Base-by-base conservation (phyloP, 257 asterid species). In the Rehmannia glutinosa region DNA sequence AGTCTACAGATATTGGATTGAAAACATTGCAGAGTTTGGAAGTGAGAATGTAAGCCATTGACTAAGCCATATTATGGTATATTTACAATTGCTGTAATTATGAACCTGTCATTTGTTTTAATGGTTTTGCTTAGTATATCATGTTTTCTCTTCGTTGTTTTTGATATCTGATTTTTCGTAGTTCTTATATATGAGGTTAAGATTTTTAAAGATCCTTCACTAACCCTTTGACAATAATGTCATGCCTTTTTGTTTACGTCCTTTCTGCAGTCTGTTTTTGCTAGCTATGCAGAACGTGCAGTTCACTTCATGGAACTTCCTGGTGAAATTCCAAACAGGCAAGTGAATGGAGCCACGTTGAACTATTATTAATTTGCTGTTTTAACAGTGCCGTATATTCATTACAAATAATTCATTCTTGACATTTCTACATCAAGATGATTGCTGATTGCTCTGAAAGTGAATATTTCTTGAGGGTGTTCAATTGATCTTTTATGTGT, bases 261-360 rank as follows among this genome's bases (percentile, higher is more conserved):
- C 66, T 54, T 52, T 46, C 15, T 69, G 78, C 90, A 94, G 99
- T 86, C 97, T 58, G 90, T 91, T 64, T 94, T 91, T 82, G 84
- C 88, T 62, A 91, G 97, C 75, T 94, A 94, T 41, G 87, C 83
- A 68, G 97, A 87, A 35, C 97, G 97, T 55, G 83, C 95, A 46
- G 92, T 94, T 78, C 99, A 87, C 84, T 94, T 94, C 79, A 94
- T 91, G 99, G 99, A 88, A 70, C 96, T 94, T 71, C 99, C 99
- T 67, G 99, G 99, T 74, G 99, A 94, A 74, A 84, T 94, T 52
- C 90, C 88, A 20, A 94, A 88, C 84, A 94, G 99, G 99, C 84
- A 80, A 77, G 84, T 72, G 42, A 66, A 58, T 54, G 67, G 43
- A 43, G 61, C 70, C 61, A 28, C 15, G 32, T 35, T 41, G 24